Base-by-base conservation (phyloP, 2,329 filamentous ascomycete genomes). In the Xylaria arbuscula region DNA sequence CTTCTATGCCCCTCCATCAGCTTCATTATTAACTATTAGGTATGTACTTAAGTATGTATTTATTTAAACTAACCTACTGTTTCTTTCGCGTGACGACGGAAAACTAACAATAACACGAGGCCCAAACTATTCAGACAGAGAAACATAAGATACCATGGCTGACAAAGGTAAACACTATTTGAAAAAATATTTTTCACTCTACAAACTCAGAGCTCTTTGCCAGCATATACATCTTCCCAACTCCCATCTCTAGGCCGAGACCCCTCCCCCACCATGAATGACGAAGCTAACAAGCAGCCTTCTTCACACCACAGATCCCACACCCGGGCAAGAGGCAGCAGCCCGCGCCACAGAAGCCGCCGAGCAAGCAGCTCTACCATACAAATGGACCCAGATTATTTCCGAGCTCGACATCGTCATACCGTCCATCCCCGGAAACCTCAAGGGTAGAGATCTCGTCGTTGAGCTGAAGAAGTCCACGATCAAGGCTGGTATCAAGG, bases 321-420 rank as follows among this genome's bases (percentile, higher is more conserved):
- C 83, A 24, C 82, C 86, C 67, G 88, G 86, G 70, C 85, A 89
- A 72, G 83, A 85, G 73, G 88, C 86, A 11, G 87, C 87, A 22
- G 85, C 87, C 66, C 85, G 84, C 72, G 90, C 89, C 70, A 90
- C 91, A 79, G 94, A 99, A 83, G 85, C 88, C 65, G 92, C 90
- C 75, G 96, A 99, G 83, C 96, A 99, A 84, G 92, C 90, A 50
- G 88, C 91, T 28, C 90, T 99, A 50, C 96, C 96, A 0, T 99
- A 99, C 89, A 96, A 97, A 83, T 99, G 96, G 96, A 92, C 88
- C 11, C 96, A 99, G 83, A 94, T 92, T 28, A 97, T 99, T 79
- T 87, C 86, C 74, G 96, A 98, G 78, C 83, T 98, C 69, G 93
- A 97, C 78, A 83, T 98, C 76, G 91, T 87, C 59, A 87, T 97